Percentiles rank a stretch among this genome's conserved stretches.
These are phyloP conservation scores for Byssoonygena ceratinophila DNA, from an alignment of 2,329 filamentous ascomycete genomes.

Conservation along the genomic window DNA sequence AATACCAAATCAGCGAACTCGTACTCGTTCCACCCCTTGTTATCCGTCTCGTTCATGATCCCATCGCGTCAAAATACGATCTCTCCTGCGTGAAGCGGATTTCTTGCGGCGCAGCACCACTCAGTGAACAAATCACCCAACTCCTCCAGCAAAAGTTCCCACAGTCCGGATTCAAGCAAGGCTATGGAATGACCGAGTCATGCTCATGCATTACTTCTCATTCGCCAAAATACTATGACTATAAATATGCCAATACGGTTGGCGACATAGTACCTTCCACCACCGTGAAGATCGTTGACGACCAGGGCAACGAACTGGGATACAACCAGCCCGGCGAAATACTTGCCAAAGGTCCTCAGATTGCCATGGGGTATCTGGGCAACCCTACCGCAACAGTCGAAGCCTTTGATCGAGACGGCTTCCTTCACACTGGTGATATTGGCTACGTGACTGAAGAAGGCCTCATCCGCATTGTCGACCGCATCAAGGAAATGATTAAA, in stretches of 20 bases:
- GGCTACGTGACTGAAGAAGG: slow-evolving; percentile 34
- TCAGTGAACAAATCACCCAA: slow-evolving; percentile 41
- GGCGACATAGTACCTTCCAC: slow-evolving; percentile 39
- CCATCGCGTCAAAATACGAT: slow-evolving; percentile 29
- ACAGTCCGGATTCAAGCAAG: slow-evolving; percentile 49
- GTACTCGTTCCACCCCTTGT: slow-evolving; percentile 36
- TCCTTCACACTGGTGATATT: slow-evolving; percentile 48
- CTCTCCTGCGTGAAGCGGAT: slow-evolving; percentile 45
- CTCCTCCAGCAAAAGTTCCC: slow-evolving; percentile 46
- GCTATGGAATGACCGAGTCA: slow-evolving; percentile 40
- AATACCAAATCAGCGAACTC: slow-evolving; percentile 47
- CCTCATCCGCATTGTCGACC: slow-evolving; percentile 39
- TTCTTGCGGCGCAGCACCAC: slow-evolving; percentile 48
- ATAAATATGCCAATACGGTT: slow-evolving; percentile 40
- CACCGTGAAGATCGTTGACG: slow-evolving; percentile 45
- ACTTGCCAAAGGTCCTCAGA: slow-evolving; percentile 43
- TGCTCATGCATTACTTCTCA: slow-evolving; percentile 52
- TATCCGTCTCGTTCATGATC: slow-evolving; percentile 48
- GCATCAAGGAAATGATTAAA: slow-evolving; percentile 46
- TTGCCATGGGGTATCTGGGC: slow-evolving; percentile 46
- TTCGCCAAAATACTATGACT: slow-evolving; percentile 41
- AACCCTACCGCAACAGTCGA: slow-evolving; percentile 40
- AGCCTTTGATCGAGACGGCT: slow-evolving; percentile 43
- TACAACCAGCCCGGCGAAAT: slow-evolving; percentile 43
- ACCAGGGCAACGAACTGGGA: slow-evolving; percentile 43